These are phyloP conservation scores for Blastomyces emzantsi DNA, from an alignment of 2,329 filamentous ascomycete genomes.

Conservation along the genomic window DNA sequence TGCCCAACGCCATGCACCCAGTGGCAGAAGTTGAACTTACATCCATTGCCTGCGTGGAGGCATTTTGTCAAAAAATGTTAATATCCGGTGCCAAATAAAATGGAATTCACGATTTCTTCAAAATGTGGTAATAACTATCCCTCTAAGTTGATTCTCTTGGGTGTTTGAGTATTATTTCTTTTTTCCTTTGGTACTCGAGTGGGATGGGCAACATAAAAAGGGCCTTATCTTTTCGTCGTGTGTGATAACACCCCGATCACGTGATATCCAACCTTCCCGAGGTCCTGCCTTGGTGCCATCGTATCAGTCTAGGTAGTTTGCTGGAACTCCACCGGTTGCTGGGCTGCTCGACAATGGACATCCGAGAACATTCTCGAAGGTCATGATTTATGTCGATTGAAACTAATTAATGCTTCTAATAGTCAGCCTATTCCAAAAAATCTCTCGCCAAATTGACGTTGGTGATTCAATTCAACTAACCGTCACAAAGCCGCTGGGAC, in stretches of 20 bases:
- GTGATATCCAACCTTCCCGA: no score
- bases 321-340: no score
- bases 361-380: no score
- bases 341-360: no score
- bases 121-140: background rate
- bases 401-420: no score
- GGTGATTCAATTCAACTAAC: no score
- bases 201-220: background rate
- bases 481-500: no score
- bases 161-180: background rate
- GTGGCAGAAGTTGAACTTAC: slow-evolving; percentile 6
- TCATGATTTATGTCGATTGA: no score
- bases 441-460: no score
- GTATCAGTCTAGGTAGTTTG: no score
- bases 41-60: slow-evolving; percentile 18
- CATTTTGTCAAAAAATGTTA: slow-evolving; percentile 11
- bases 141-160: background rate
- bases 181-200: background rate
- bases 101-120: background rate
- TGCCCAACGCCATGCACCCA: background rate
- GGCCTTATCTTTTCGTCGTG: background rate
- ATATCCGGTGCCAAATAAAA: background rate
- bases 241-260: background rate
- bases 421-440: no score
- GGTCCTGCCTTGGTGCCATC: no score